Evolutionary conservation across 2,329 filamentous ascomycete genomes (phyloP).

Genomic region (Stemphylium lycopersici): DNA sequence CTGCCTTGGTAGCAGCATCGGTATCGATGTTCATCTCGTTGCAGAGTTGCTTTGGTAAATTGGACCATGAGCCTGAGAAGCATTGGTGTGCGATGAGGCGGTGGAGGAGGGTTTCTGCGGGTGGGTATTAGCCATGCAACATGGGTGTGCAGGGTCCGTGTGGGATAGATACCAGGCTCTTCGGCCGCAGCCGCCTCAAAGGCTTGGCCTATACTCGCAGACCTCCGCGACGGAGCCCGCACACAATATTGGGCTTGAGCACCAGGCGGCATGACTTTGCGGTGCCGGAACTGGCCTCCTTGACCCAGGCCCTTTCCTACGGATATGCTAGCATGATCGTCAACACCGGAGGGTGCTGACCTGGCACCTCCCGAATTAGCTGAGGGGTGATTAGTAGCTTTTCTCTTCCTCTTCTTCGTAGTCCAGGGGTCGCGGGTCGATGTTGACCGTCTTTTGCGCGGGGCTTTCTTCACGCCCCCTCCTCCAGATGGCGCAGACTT

Average conservation of each 20-base stretch:
- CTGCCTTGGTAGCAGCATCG: not conserved
- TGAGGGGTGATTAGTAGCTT: not conserved
- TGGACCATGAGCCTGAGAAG: conserved; percentile 2
- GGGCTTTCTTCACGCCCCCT: not conserved
- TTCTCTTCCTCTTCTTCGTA: not conserved
- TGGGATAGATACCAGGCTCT: not conserved
- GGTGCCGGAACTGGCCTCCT: not conserved
- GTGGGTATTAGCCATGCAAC: not conserved
- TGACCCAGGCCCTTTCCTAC: not conserved
- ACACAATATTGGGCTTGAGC: too few species aligned
- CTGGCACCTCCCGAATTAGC: not conserved
- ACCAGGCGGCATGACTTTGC: too few species aligned
- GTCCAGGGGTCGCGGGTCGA: not conserved
- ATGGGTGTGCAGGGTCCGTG: not conserved
- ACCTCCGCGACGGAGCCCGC: too few species aligned
- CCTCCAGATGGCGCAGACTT: not conserved
- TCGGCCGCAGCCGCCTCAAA: too few species aligned
- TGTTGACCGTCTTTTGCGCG: not conserved
- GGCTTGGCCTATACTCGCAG: too few species aligned
- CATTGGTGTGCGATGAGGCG: conserved; percentile 3
- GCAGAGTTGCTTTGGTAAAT: not conserved
- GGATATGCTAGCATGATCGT: too few species aligned
- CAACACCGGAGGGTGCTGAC: not conserved
- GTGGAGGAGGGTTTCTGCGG: not conserved
- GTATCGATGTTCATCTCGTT: not conserved